Evolutionary conservation across 495 filamentous ascomycete species (phyloP), one percentile per base, ranked within the genome.

Genomic region (Aspergillus egyptiacus): DNA sequence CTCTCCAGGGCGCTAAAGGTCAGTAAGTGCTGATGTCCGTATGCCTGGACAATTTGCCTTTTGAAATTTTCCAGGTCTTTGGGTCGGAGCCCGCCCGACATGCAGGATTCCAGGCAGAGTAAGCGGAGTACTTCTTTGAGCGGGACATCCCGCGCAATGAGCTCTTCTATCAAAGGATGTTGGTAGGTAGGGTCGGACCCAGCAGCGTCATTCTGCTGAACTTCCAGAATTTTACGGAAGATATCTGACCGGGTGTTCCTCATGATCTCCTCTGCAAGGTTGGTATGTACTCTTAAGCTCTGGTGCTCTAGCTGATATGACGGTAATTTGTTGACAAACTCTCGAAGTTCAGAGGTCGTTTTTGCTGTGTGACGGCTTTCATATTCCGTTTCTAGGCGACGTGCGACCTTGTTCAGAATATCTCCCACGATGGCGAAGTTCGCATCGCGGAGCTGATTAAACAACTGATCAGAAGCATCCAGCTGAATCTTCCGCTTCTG

Each of bases 401-500:
- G 81, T 2, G 94, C 94, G 14, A 96, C 85, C 58, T 89, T 93
- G 64, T 96, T 95, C 38, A 99, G 67, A 1, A 94, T 75, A 51
- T 80, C 79, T 25, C 90, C 90, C 17, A 96, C 89, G 50, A 96
- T 89, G 44, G 91, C 90, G 67, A 97, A 96, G 57, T 99, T 97
- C 14, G 88, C 80, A 65, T 96, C 91, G 35, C 94, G 81, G 6
- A 99, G 72, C 52, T 91, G 87, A 35, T 82, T 83, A 62, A 89
- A 99, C 17, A 99, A 75, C 48, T 89, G 85, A 60, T 99, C 94
- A 5, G 85, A 87, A 8, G 86, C 84, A 60, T 96, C 91, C 5
- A 99, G 78, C 57, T 85, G 80, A 48, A 99, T 86, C 55, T 95
- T 96, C 30, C 89, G 83, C 66, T 95, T 96, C 55, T 91, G 77